Conservation (phyloP, 129 eudicot species). For the Centrapalus pauciflorus region DNA sequence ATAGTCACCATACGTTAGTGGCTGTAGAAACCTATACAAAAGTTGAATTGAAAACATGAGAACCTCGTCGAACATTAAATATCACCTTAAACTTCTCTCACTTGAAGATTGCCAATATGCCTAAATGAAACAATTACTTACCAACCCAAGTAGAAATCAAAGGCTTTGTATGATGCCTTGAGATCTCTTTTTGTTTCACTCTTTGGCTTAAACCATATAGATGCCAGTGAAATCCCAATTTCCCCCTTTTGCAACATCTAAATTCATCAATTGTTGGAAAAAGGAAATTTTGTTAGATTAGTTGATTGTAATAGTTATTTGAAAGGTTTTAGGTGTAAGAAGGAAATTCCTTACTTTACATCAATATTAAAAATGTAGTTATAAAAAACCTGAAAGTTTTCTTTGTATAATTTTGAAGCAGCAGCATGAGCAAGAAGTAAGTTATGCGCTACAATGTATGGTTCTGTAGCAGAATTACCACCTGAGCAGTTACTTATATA, state of each 20-base stretch:
- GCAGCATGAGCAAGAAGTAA: neutral
- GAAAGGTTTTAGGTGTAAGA: neutral
- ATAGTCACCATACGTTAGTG: conserved; percentile 20
- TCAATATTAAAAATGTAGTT: too few species aligned
- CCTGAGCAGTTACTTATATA: neutral
- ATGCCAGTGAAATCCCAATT: neutral
- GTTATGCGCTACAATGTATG: neutral
- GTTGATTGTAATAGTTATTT: neutral
- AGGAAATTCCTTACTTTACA: neutral
- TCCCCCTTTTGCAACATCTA: neutral
- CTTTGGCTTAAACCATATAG: neutral
- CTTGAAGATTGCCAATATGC: neutral
- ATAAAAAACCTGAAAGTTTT: neutral
- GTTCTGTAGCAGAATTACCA: conserved; percentile 6
- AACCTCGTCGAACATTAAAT: neutral
- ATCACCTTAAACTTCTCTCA: neutral
- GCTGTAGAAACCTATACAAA: conserved; percentile 11
- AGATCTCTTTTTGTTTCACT: neutral
- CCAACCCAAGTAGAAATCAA: conserved; percentile 1
- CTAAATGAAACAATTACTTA: too few species aligned
- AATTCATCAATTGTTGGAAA: too few species aligned
- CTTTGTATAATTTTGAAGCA: neutral
- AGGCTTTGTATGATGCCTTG: neutral
- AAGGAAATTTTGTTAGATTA: neutral
- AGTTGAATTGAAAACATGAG: neutral